phyloP scores from a whole-genome alignment of 345 rosid species.

The Citrus trifoliata region DNA sequence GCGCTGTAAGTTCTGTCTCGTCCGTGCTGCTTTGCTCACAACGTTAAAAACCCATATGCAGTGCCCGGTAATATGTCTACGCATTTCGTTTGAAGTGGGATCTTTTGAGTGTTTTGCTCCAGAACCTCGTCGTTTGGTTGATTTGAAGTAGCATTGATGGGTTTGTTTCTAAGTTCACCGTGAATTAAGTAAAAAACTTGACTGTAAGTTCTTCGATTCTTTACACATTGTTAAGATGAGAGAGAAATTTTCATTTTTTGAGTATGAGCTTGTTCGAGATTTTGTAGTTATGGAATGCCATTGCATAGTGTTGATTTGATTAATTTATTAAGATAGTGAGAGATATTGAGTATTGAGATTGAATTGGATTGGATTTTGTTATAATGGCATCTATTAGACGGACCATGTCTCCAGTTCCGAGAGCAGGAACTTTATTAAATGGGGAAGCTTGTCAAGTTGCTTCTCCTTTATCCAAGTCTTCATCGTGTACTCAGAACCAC shows the following conservation, averaged over 20 bases:
- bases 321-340: background rate
- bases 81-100: constrained; percentile 15
- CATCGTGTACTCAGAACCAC: constrained; percentile 31
- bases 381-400: constrained; percentile 68
- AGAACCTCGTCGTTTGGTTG: background rate
- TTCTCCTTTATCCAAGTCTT: constrained; percentile 56
- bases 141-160: background rate
- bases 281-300: background rate
- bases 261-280: background rate
- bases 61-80: constrained; percentile 12
- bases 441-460: constrained; percentile 52
- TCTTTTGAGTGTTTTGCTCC: background rate
- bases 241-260: background rate
- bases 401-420: constrained; percentile 51
- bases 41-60: constrained; percentile 23
- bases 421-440: constrained; percentile 33
- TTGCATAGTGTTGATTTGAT: background rate
- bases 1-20: background rate
- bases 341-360: background rate
- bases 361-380: constrained; percentile 18
- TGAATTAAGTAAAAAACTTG: background rate
- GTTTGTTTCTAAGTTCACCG: background rate
- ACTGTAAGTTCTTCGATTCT: background rate
- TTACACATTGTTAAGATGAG: constrained; percentile 1
- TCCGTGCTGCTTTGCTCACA: constrained; percentile 3